Evolutionary conservation across 352 stramenopile genomes (phyloP), one percentile per base, ranked within the genome.

Genomic region (Phytopythium delawarense): DNA sequence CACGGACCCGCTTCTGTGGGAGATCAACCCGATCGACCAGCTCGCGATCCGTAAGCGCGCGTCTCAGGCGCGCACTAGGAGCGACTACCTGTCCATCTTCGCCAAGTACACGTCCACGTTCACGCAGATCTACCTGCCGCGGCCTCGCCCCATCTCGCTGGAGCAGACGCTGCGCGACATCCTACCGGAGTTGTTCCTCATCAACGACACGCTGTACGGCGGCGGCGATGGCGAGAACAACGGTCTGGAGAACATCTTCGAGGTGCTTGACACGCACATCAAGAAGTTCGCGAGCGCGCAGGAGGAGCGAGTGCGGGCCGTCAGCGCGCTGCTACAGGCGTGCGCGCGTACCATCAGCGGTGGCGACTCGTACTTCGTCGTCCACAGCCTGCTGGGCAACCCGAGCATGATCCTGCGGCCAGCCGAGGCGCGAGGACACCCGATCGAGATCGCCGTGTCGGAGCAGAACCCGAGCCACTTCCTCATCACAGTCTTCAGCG

Each of bases 151-250:
- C 9, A 92, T 91, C 49, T 89, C 78, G 7, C 76, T 92, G 35
- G 84, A 92, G 58, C 84, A 92, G 53, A 92, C 84, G 39, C 65
- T 92, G 39, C 81, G 84, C 8, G 84, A 91, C 34, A 92, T 92
- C 51, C 66, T 92, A 0, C 84, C 84, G 0, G 81, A 92, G 58
- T 64, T 91, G 7, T 91, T 91, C 56, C 63, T 91, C 20, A 89
- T 92, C 63, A 91, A 92, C 65, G 84, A 90, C 59, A 84, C 87
- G 9, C 64, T 92, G 2, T 91, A 91, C 49, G 79, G 81, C 23
- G 82, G 82, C 28, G 79, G 79, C 1, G 79, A 88, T 18, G 79
- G 82, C 20, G 63, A 74, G 16, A 87, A 78, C 61, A 81, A 81
- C 44, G 77, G 75, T 0, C 72, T 92, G 0, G 84, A 92, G 44